Conservation (phyloP, 1,284 basidiomycete species). For the Trametes polyzona region DNA sequence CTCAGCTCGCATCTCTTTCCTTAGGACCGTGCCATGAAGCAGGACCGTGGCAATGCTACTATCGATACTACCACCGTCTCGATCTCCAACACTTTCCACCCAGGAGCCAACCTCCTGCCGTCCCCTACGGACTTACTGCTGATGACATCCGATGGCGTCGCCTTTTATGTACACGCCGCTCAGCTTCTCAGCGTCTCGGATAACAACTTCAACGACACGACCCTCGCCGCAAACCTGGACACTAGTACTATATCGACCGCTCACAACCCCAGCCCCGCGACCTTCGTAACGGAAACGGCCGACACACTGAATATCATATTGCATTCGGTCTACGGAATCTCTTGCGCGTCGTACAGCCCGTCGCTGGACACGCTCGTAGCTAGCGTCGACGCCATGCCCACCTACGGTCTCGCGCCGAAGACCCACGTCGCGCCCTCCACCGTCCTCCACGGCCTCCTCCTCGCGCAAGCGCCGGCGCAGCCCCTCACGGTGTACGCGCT, state of each 20-base stretch:
- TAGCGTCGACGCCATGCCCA: constrained; percentile 50
- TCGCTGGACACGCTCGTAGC: constrained; percentile 49
- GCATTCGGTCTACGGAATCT: constrained; percentile 62
- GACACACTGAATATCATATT: constrained; percentile 67
- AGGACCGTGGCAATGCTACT: not conserved
- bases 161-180: constrained; percentile 59
- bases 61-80: constrained; percentile 8
- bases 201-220: constrained; percentile 57
- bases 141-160: constrained; percentile 14
- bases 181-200: constrained; percentile 52
- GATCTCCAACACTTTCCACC: constrained; percentile 37
- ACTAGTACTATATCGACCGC: not conserved
- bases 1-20: not conserved
- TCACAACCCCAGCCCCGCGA: constrained; percentile 37
- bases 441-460: constrained; percentile 24
- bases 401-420: constrained; percentile 50
- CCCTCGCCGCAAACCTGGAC: constrained; percentile 33
- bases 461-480: constrained; percentile 29
- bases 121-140: constrained; percentile 20
- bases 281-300: constrained; percentile 54
- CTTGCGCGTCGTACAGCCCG: constrained; percentile 65
- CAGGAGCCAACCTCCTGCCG: constrained; percentile 25
- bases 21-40: too few species aligned
- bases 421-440: constrained; percentile 33
- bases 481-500: constrained; percentile 36